Base-by-base conservation (phyloP, 306 rosid species). In the Clitoria ternatea region DNA sequence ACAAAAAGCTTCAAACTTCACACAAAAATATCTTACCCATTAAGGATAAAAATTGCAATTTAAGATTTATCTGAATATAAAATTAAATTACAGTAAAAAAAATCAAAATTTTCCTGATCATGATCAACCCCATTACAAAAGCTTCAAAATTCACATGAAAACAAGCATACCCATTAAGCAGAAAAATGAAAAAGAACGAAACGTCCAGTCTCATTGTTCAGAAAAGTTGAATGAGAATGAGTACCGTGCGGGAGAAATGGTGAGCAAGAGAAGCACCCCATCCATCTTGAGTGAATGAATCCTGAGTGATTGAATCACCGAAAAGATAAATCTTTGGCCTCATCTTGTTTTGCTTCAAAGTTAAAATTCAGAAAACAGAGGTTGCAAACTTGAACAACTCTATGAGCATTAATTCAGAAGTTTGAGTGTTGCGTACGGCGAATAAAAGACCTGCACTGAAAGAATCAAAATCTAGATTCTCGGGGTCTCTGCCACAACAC, bases 271-370 rank as follows among this genome's bases (percentile, higher is more conserved):
- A 68, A 52, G 91, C 87, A 40, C 96, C 93, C 96, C 96, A 90
- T 59, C 96, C 96, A 17, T 86, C 96, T 47, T 70, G 60, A 5
- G 22, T 53, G 26, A 82, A 90, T 54, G 93, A 87, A 17, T 22
- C 74, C 77, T 90, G 80, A 1, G 93, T 90, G 82, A 90, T 85
- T 14, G 96, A 90, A 45, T 90, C 96, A 54, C 96, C 96, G 12
- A 87, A 85, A 27, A 90, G 93, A 78, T 76, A 87, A 37, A 90
- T 73, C 85, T 80, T 83, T 19, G 89, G 91, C 82, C 96, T 87
- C 93, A 90, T 84, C 59, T 78, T 6, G 0, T 27, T 6, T 29
- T 56, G 11, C 23, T 56, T 8, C 13, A 3, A n/a, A 8, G 6
- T n/a, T n/a, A n/a, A n/a, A n/a, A n/a, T n/a, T n/a, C n/a, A n/a